A percentile compares a stretch with the other conserved stretches of the same genome.
These are phyloP conservation scores for Aspergillus floridensis DNA, from an alignment of 2,329 filamentous ascomycete genomes.

Conservation along the genomic window DNA sequence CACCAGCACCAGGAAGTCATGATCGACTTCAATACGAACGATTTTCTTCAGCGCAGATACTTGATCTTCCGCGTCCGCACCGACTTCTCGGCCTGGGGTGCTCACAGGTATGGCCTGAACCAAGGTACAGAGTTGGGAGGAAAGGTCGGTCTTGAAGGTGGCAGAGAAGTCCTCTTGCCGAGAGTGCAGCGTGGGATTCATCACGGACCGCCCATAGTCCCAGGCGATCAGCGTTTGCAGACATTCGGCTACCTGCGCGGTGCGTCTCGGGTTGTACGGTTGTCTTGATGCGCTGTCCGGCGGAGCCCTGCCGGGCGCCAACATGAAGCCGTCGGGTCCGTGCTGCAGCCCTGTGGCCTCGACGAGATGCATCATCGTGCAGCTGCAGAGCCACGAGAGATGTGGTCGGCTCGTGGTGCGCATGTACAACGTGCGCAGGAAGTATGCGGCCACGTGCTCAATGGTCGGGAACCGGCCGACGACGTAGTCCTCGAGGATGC, in stretches of 20 bases:
- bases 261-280: constrained; percentile 22
- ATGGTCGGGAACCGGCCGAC: constrained; percentile 25
- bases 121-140: not conserved
- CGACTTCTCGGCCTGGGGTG: not conserved
- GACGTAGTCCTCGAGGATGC: constrained; percentile 42
- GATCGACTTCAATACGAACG: constrained; percentile 12
- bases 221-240: constrained; percentile 32
- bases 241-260: constrained; percentile 29
- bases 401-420: constrained; percentile 52
- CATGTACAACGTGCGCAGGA: constrained; percentile 52
- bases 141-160: constrained; percentile 2
- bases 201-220: constrained; percentile 33
- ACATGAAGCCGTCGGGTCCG: constrained; percentile 16
- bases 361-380: constrained; percentile 54
- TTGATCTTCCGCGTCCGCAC: not conserved
- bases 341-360: constrained; percentile 45
- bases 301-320: constrained; percentile 14
- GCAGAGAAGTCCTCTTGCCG: constrained; percentile 18
- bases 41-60: constrained; percentile 17
- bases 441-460: constrained; percentile 41
- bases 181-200: constrained; percentile 20
- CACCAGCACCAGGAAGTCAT: constrained; percentile 33
- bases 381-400: constrained; percentile 55
- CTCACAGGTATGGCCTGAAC: not conserved
- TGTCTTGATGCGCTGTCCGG: constrained; percentile 6